Evolutionary conservation across 139 green algal genomes (phyloP), one percentile per base, ranked within the genome.

Genomic region (Zygnema circumcarinatum): DNA sequence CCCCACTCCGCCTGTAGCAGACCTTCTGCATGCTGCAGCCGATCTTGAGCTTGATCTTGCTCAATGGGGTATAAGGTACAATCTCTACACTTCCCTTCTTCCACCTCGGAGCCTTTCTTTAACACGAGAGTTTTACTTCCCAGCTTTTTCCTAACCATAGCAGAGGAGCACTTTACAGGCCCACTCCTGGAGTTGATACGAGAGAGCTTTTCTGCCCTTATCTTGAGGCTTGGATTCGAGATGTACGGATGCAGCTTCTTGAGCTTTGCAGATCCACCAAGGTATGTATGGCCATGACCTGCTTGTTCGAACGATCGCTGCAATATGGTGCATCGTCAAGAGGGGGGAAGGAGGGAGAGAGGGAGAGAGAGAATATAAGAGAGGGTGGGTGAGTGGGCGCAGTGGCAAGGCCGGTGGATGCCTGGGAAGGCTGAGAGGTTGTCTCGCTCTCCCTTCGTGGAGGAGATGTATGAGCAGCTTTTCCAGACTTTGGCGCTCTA

Each of bases 201-300:
- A 38, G 29, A 2, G 83, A 1, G 2, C 83, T 89, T 32, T 89
- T 89, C 22, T 52, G 21, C 3, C n/a, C 32, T 20, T 69, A 89
- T 67, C 40, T 89, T 2, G 83, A 89, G 47, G 78, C 73, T 29
- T 79, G 83, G 83, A 87, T 88, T 35, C 82, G 84, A 29, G 82
- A 88, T 53, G 25, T 33, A 69, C 69, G 82, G 2, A 2, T 82
- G 36, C 35, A 88, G 73, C 73, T 88, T 7, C 82, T 88, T 11
- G 82, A 88, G 11, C 72, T 88, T 33, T 88, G 82, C 82, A 88
- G 82, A 53, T 87, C 72, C 11, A 74, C 81, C 29, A 88, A 87
- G 82, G 72, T 86, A 75, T 11, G 11, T n/a, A n/a, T n/a, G n/a
- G n/a, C n/a, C n/a, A n/a, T n/a, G n/a, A n/a, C n/a, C n/a, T n/a